Conservation (phyloP, 1,284 basidiomycete species). For the Naganishia sp. region DNA sequence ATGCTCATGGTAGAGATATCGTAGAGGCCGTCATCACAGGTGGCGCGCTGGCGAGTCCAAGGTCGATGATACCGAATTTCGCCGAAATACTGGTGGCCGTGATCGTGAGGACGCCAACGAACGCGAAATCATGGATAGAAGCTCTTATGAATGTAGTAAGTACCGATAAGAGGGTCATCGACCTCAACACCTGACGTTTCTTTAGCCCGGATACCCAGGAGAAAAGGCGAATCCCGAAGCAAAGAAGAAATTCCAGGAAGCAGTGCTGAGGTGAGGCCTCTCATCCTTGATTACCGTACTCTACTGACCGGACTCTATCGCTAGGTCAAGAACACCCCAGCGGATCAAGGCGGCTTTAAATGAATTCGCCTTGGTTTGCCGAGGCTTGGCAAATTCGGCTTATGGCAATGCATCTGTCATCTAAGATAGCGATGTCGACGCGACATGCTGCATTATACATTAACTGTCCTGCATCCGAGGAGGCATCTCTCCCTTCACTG, state of each 20-base stretch:
- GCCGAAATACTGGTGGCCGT: slow-evolving; percentile 74
- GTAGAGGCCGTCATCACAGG: slow-evolving; percentile 71
- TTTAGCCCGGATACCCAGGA: slow-evolving; percentile 45
- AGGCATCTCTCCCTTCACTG: background rate
- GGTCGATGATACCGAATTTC: slow-evolving; percentile 77
- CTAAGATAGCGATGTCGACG: background rate
- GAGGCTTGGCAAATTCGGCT: slow-evolving; percentile 52
- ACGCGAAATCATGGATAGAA: slow-evolving; percentile 68
- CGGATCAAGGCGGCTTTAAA: slow-evolving; percentile 55
- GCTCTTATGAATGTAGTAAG: slow-evolving; percentile 70
- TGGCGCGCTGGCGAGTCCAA: slow-evolving; percentile 76
- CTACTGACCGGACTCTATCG: background rate
- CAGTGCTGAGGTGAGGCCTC: slow-evolving; percentile 63
- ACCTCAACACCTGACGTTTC: background rate
- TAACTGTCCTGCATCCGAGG: background rate
- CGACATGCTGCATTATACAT: background rate
- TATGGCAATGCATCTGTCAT: slow-evolving; percentile 53
- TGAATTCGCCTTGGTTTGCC: slow-evolving; percentile 53
- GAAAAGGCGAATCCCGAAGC: slow-evolving; percentile 59
- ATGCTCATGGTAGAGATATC: slow-evolving; percentile 66
- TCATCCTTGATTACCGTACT: background rate
- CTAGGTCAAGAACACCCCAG: slow-evolving; percentile 48
- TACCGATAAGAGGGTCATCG: slow-evolving; percentile 25
- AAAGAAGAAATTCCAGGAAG: slow-evolving; percentile 74
- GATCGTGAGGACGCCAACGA: slow-evolving; percentile 60